Base-by-base conservation (phyloP, 441 rosid species). In the Cnidoscolus chayamansa region DNA sequence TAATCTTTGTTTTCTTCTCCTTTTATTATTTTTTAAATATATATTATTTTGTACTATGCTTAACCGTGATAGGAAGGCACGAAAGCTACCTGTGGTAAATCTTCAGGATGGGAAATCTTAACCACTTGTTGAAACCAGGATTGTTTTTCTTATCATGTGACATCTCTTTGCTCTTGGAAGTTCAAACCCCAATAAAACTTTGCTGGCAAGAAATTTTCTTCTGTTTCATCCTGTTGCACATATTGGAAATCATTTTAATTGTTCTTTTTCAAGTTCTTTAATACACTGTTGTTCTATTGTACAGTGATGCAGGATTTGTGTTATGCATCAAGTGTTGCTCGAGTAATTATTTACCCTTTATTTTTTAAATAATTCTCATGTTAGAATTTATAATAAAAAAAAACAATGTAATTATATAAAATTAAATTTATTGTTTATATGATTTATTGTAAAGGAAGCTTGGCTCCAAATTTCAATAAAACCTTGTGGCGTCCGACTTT, bases 41-140 rank as follows among this genome's bases (percentile, higher is more conserved):
- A 10, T 59, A 8, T 25, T 13, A 37, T 40, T 74, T 54, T 77
- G 85, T 93, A 84, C 98, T 10, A 78, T 94, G 87, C 93, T 91
- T 83, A 91, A 88, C 77, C 92, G 86, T 53, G 99, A 95, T 80
- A 83, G 97, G 78, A 85, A 73, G 68, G 79, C 92, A 70, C 76
- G 73, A 57, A 87, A 82, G 75, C 78, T 73, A 72, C 58, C 74
- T 53, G 66, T 13, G 7, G 40, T 67, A 10, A 86, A 78, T 71
- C 79, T 70, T 77, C 61, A 48, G 68, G 78, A 80, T 32, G 82
- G 61, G 51, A 74, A 87, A 63, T 81, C 81, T 37, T 71, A 79
- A 49, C 11, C 51, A 56, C 32, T 53, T 72, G 7, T 54, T 37
- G 55, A 64, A 47, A 63, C 51, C 56, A 5, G 17, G 13, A 65